Conservation (phyloP, 2,329 filamentous ascomycete genomes). For the Chrysoporthe deuterocubensis region DNA sequence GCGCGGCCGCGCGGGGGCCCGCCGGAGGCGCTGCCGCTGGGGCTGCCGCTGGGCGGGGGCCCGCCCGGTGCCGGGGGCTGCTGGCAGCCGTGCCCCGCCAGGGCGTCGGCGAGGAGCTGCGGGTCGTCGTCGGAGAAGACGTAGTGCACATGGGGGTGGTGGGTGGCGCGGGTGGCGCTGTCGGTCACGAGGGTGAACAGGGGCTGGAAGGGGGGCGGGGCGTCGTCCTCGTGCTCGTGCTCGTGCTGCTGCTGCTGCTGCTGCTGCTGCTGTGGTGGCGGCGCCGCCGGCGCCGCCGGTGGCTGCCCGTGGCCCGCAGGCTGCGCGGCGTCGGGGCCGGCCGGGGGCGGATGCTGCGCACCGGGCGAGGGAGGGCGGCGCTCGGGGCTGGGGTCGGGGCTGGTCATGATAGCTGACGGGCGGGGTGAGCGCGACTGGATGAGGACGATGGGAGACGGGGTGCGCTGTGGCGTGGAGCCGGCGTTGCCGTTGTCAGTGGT, state of each 20-base stretch:
- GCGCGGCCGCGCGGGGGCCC: slow-evolving; percentile 45
- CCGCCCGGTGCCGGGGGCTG: slow-evolving; percentile 26
- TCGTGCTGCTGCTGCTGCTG: slow-evolving; percentile 26
- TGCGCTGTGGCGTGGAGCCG: neutral
- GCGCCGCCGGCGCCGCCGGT: too few relatives aligned
- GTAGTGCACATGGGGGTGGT: slow-evolving; percentile 89
- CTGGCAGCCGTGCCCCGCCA: slow-evolving; percentile 46
- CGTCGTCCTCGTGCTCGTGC: slow-evolving; percentile 28
- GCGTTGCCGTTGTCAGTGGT: neutral
- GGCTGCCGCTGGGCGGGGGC: slow-evolving; percentile 32
- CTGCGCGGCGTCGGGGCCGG: neutral
- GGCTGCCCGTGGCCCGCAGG: slow-evolving; percentile 10
- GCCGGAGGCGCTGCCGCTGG: slow-evolving; percentile 11
- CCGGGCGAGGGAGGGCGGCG: slow-evolving; percentile 11
- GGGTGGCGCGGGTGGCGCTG: slow-evolving; percentile 69
- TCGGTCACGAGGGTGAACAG: slow-evolving; percentile 89
- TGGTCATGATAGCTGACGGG: slow-evolving; percentile 20
- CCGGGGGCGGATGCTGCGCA: neutral
- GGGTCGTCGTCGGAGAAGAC: slow-evolving; percentile 92
- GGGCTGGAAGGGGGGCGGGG: slow-evolving; percentile 65
- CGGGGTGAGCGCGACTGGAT: neutral
- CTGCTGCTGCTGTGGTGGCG: neutral
- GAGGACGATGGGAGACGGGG: neutral
- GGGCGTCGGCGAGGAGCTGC: slow-evolving; percentile 72
- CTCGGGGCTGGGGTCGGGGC: slow-evolving; percentile 12